phyloP scores from a whole-genome alignment of 1,284 basidiomycete species.

The Cryptococcus sp. region DNA sequence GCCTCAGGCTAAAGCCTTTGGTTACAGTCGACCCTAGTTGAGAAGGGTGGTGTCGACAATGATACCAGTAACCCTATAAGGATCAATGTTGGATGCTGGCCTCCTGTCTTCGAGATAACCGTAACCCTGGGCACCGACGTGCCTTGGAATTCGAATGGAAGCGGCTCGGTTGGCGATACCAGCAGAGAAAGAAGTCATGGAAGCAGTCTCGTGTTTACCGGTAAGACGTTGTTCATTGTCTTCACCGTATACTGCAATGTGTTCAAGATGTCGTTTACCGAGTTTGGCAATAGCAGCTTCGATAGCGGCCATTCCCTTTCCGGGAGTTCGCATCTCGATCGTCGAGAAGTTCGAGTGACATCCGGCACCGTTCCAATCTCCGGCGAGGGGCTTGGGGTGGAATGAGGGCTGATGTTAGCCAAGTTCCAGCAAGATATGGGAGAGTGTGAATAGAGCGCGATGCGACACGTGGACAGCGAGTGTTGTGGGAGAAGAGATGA shows the following conservation, averaged over 20 bases:
- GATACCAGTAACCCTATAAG: slow-evolving; percentile 76
- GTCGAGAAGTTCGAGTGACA: slow-evolving; percentile 95
- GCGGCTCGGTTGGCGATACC: slow-evolving; percentile 98
- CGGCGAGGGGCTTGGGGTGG: slow-evolving; percentile 97
- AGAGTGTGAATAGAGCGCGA: slow-evolving; percentile 31
- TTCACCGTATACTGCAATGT: slow-evolving; percentile 95
- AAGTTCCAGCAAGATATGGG: not conserved
- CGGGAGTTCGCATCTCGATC: slow-evolving; percentile 82
- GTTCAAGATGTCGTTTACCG: slow-evolving; percentile 74
- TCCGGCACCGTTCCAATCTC: slow-evolving; percentile 99
- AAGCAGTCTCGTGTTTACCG: slow-evolving; percentile 89
- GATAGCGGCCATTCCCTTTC: slow-evolving; percentile 85
- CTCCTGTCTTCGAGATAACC: slow-evolving; percentile 97
- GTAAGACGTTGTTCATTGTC: slow-evolving; percentile 93
- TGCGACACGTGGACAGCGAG: not conserved
- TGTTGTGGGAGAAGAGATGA: not conserved
- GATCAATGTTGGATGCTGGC: slow-evolving; percentile 95
- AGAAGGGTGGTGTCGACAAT: slow-evolving; percentile 82
- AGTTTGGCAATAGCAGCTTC: slow-evolving; percentile 91
- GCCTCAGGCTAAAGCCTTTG: too few relatives aligned
- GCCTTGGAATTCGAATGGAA: slow-evolving; percentile 74
- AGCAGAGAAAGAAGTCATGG: slow-evolving; percentile 87
- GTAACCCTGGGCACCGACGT: slow-evolving; percentile 85
- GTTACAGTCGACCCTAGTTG: slow-evolving; percentile 31
- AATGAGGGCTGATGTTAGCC: slow-evolving; percentile 56